phyloP scores from a whole-genome alignment of 345 rosid genomes.

The Eucalyptus guilfoylei region DNA sequence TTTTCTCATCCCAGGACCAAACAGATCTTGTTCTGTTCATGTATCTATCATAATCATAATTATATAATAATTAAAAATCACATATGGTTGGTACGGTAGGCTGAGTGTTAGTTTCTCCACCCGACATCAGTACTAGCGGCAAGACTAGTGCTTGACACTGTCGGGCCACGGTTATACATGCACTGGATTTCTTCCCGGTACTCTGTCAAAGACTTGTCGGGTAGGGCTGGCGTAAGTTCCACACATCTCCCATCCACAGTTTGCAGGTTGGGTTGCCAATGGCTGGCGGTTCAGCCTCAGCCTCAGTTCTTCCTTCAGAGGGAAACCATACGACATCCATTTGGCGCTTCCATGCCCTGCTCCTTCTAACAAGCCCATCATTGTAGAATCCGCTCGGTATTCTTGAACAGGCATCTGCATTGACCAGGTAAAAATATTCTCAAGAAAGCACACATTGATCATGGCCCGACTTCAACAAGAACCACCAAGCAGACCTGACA shows the following conservation, averaged over 20 bases:
- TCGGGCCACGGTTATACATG: conserved; percentile 52
- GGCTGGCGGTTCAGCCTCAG: conserved; percentile 63
- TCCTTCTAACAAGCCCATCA: conserved; percentile 58
- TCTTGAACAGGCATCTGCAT: conserved; percentile 97
- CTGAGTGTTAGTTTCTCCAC: not conserved
- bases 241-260: conserved; percentile 94
- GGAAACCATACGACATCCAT: conserved; percentile 60
- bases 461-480: not conserved
- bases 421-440: not conserved
- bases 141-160: not conserved
- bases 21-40: not conserved
- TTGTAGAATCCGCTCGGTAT: conserved; percentile 49
- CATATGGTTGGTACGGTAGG: not conserved
- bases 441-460: not conserved
- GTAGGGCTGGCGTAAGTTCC: conserved; percentile 74
- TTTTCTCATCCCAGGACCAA: not conserved
- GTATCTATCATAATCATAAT: not conserved
- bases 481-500: too few species aligned
- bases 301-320: conserved; percentile 71
- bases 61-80: not conserved
- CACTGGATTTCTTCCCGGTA: conserved; percentile 92
- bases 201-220: conserved; percentile 65
- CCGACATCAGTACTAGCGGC: not conserved
- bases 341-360: conserved; percentile 58
- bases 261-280: conserved; percentile 46